A percentile compares a stretch with the other conserved stretches of the same genome.
Evolutionary conservation across 306 rosid genomes (phyloP).

Genomic region (Trifolium pratense): DNA sequence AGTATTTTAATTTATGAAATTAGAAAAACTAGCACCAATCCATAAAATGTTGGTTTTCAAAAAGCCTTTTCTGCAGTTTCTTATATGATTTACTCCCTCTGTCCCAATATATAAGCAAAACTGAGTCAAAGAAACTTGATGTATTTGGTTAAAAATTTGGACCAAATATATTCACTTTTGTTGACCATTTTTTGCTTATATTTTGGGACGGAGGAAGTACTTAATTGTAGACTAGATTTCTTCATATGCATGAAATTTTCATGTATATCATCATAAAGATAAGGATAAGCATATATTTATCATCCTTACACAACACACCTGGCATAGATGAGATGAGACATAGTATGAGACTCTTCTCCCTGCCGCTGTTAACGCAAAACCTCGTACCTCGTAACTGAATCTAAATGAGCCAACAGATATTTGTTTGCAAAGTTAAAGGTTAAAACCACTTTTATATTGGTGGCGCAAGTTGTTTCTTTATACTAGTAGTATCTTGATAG

Average conservation of each 20-base stretch:
- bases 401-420: conserved; percentile 34
- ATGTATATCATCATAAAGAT: background rate
- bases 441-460: background rate
- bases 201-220: too few species aligned
- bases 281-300: background rate
- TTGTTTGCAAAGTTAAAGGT: background rate
- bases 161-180: too few species aligned
- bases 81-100: background rate
- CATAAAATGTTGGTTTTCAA: too few species aligned
- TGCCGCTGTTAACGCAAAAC: background rate
- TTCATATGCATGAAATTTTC: background rate
- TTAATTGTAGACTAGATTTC: background rate
- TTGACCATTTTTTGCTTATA: too few species aligned
- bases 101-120: too few species aligned
- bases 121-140: too few species aligned
- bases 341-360: background rate
- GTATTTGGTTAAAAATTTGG: too few species aligned
- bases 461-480: conserved; percentile 8
- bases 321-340: background rate
- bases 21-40: too few species aligned
- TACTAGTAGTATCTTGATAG: background rate
- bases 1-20: too few species aligned
- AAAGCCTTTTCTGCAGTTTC: background rate
- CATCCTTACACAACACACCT: background rate
- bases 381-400: background rate